Evolutionary conservation across 306 rosid species (phyloP).

Genomic region (Vigna mungo): DNA sequence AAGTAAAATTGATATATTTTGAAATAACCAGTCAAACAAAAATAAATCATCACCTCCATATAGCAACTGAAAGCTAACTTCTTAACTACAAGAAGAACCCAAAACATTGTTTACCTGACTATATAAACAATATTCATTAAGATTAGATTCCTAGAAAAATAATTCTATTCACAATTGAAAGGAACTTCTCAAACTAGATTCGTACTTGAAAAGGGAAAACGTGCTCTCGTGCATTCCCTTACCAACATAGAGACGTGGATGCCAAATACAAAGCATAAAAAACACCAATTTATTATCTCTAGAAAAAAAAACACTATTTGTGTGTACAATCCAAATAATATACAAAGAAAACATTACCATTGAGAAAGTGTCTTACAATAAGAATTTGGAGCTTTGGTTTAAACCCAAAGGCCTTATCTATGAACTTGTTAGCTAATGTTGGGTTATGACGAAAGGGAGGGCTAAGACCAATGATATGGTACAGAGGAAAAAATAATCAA

Average conservation of each 20-base stretch:
- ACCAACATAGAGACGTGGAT: slow-evolving; percentile 97
- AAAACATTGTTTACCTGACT: slow-evolving; percentile 91
- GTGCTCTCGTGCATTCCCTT: slow-evolving; percentile 99
- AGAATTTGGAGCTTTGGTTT: slow-evolving; percentile 74
- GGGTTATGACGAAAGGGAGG: slow-evolving; percentile 74
- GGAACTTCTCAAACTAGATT: slow-evolving; percentile 35
- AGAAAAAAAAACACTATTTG: slow-evolving; percentile 8
- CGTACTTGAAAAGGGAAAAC: slow-evolving; percentile 91
- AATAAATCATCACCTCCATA: slow-evolving; percentile 69
- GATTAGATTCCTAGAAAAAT: slow-evolving; percentile 37
- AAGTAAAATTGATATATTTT: slow-evolving; percentile 16
- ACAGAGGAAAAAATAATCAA: slow-evolving; percentile 19
- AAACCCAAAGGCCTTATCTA: slow-evolving; percentile 72
- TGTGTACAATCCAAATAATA: slow-evolving; percentile 14
- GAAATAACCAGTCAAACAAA: slow-evolving; percentile 15
- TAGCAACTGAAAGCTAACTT: slow-evolving; percentile 96
- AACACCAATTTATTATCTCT: slow-evolving; percentile 36
- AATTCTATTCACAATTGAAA: slow-evolving; percentile 17
- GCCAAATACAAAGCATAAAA: slow-evolving; percentile 46
- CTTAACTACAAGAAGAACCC: slow-evolving; percentile 83
- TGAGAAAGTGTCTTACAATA: slow-evolving; percentile 48
- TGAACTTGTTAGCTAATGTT: slow-evolving; percentile 58
- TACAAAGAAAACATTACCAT: not conserved
- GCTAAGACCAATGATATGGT: slow-evolving; percentile 74
- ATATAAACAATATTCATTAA: slow-evolving; percentile 26